These are phyloP conservation scores for Saxophila tyrrhenica DNA, from an alignment of 495 filamentous ascomycete genomes.

Conservation along the genomic window DNA sequence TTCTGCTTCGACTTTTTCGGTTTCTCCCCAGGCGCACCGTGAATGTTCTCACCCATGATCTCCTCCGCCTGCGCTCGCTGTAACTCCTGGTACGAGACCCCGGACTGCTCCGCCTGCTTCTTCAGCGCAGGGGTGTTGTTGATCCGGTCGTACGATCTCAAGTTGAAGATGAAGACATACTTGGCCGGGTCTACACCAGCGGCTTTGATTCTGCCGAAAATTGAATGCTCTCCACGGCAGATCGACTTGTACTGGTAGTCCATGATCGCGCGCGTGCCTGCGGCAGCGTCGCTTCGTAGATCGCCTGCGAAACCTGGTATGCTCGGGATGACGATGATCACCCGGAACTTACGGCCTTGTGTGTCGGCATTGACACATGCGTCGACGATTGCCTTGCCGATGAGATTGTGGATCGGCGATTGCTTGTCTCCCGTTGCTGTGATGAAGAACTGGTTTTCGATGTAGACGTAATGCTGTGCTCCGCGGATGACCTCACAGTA, in stretches of 20 bases:
- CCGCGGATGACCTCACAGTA: constrained; percentile 75
- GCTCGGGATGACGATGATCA: constrained; percentile 81
- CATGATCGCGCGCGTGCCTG: constrained; percentile 85
- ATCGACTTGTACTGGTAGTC: constrained; percentile 98
- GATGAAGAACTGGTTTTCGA: constrained; percentile 98
- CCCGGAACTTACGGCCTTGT: constrained; percentile 77
- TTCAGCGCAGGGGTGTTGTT: constrained; percentile 63
- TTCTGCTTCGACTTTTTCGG: constrained; percentile 2
- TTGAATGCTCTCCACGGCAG: constrained; percentile 78
- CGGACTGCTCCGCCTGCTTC: constrained; percentile 63
- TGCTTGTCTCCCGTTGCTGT: constrained; percentile 86
- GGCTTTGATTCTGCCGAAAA: constrained; percentile 64
- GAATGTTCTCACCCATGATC: constrained; percentile 65
- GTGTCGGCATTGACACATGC: constrained; percentile 71
- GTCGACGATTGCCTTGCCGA: constrained; percentile 81
- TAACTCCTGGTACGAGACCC: constrained; percentile 70
- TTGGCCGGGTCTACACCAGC: constrained; percentile 70
- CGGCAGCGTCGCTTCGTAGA: constrained; percentile 66
- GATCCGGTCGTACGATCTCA: constrained; percentile 79
- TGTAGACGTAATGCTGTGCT: constrained; percentile 87
- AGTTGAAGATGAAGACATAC: constrained; percentile 84
- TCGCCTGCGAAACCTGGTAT: constrained; percentile 93
- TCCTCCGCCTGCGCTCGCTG: constrained; percentile 78
- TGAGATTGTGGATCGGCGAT: constrained; percentile 70
- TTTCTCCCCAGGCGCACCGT: constrained; percentile 31